Percentiles rank a stretch among this genome's conserved stretches.
phyloP scores from a whole-genome alignment of 768 basidiomycete genomes.

The Pleurotus ostreatus region DNA sequence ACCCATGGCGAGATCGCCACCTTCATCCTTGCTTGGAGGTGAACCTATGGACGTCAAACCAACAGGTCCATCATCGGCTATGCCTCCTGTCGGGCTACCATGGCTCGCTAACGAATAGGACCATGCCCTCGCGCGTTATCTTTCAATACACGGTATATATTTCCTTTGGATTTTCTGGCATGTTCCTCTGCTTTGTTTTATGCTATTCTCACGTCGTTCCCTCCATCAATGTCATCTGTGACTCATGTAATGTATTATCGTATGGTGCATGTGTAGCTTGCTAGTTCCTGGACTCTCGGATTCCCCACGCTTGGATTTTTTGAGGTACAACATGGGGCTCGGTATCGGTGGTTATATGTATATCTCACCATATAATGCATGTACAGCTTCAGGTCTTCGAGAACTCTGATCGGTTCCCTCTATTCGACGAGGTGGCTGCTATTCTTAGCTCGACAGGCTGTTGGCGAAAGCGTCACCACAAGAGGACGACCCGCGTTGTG shows the following conservation, averaged over 20 bases:
- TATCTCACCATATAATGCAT: too few species aligned
- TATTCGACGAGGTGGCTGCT: too few species aligned
- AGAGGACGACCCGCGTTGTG: too few species aligned
- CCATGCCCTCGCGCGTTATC: neutral
- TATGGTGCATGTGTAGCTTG: neutral
- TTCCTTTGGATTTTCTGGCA: neutral
- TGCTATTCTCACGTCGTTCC: neutral
- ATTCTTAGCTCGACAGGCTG: too few species aligned
- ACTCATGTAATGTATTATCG: neutral
- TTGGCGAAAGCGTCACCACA: too few species aligned
- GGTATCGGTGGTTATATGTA: too few species aligned
- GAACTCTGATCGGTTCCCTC: too few species aligned
- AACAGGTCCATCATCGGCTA: slow-evolving; percentile 29
- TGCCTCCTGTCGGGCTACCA: slow-evolving; percentile 59
- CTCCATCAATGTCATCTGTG: neutral
- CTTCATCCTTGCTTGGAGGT: slow-evolving; percentile 18
- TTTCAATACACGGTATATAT: neutral
- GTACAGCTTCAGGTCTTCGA: too few species aligned
- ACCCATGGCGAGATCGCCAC: slow-evolving; percentile 1
- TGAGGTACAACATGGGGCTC: neutral
- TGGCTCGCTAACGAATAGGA: slow-evolving; percentile 63
- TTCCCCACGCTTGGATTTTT: neutral
- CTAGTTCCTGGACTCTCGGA: neutral
- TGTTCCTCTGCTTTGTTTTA: neutral
- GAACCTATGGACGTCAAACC: slow-evolving; percentile 22